Percentiles rank a stretch among this genome's conserved stretches.
Conservation (phyloP, 2,329 filamentous ascomycete species). For the Pseudogymnoascus sp. region DNA sequence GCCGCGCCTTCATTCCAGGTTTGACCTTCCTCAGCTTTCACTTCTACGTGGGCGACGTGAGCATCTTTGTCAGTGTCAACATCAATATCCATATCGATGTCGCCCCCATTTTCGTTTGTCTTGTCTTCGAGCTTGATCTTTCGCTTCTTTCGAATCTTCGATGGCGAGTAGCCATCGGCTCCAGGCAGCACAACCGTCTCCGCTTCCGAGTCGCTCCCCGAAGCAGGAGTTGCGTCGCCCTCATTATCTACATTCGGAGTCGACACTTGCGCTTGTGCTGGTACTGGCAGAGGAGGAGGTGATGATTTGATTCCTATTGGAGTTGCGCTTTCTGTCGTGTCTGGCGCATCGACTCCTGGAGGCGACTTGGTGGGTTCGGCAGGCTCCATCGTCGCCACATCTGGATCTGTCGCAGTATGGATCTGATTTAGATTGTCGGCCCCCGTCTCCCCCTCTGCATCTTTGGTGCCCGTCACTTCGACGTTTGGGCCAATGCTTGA, state of each 20-base stretch:
- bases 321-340: constrained; percentile 17
- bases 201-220: constrained; percentile 59
- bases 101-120: constrained; percentile 44
- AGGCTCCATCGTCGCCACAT: neutral
- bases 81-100: constrained; percentile 16
- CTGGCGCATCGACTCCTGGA: constrained; percentile 16
- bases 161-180: constrained; percentile 56
- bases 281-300: constrained; percentile 19
- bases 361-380: constrained; percentile 3
- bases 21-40: constrained; percentile 21
- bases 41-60: neutral
- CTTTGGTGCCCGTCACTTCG: constrained; percentile 13
- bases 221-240: constrained; percentile 23
- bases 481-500: constrained; percentile 8
- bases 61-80: constrained; percentile 10
- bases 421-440: constrained; percentile 27
- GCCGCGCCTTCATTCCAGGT: constrained; percentile 29
- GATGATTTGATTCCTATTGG: constrained; percentile 26
- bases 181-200: constrained; percentile 63
- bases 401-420: constrained; percentile 22
- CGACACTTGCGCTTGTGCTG: constrained; percentile 4
- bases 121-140: constrained; percentile 55
- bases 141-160: constrained; percentile 50
- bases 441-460: constrained; percentile 27
- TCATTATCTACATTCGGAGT: neutral